Base-by-base conservation (phyloP, 768 basidiomycete genomes). In the Cystobasidium tubakii region DNA sequence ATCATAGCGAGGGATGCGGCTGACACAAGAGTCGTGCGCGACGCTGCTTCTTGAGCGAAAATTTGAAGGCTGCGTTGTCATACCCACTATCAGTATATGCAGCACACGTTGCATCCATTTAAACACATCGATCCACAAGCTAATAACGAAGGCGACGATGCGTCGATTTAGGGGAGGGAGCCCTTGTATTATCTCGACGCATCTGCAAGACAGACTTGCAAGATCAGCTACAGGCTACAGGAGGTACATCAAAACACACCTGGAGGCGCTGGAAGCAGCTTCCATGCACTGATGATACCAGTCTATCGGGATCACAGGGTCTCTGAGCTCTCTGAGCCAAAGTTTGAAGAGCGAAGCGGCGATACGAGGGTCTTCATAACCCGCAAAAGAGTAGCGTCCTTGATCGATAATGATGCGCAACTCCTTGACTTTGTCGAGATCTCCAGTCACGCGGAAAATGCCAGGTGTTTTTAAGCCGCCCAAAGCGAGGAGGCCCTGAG, bases 301-400 rank as follows among this genome's bases (percentile, higher is more conserved):
- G 21, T 36, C 23, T 27, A 39, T 10, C 17, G 69, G 69, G 19
- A 71, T 71, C 15, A 71, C 27, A 9, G 69, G 69, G 15, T 63
- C 29, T 33, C 34, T 23, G 9, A 63, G 72, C 25, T 75, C 75
- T 10, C 75, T 57, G 10, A 75, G 74, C 75, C 75, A 75, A n/a
- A 65, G 50, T 54, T 75, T 75, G 75, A 75, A 75, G 10, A 75
- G 50, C 33, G 46, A 55, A 15, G 75, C 75, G 19, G 70, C 75
- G 25, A 70, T 55, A 43, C 73, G 73, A 17, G 75, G 62, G 39
- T 75, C 75, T 71, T 71, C 69, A 27, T 57, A 71, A 3, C 69
- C 69, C 7, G 36, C 19, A n/a, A 71, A 46, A 6, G 69, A 71
- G 33, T 71, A 71, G n/a, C 55, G 53, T 33, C 69, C 69, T 44